Base-by-base conservation (phyloP, 768 basidiomycete genomes). In the Mrakia hoshinonis region DNA sequence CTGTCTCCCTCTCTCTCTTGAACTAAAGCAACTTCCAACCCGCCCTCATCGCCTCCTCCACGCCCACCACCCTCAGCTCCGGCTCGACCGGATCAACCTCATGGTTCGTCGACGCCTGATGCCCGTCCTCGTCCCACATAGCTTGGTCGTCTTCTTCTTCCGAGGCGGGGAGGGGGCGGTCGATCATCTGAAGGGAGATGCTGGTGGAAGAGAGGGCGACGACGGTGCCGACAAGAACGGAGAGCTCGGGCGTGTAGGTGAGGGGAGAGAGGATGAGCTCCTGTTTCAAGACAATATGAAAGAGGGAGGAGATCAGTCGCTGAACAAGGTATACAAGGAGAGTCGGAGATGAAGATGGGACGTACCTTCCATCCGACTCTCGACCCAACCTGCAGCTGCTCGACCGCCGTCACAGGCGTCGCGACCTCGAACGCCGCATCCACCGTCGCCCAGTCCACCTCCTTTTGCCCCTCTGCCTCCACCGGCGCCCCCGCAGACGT, bases 251-350 rank as follows among this genome's bases (percentile, higher is more conserved):
- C 1, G 69, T 49, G 36, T 52, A 54, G 13, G 48, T 64, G 7
- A 22, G 36, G 20, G 68, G 69, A n/a, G 62, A 26, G 38, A 70
- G 61, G 38, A 70, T 64, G 38, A 70, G 49, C 43, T 70, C 69
- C 69, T 70, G 60, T 15, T 9, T 3, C 5, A 22, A 20, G 24
- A 63, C n/a, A 13, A 43, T 11, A 63, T 1, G n/a, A 63, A 12
- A 38, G 49, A 67, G 18, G 48, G 22, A 38, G 11, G 22, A 5
- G 49, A n/a, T 43, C 18, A 67, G 46, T n/a, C 31, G 24, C 9
- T 18, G 29, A 34, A 34, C 5, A 29, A 24, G 49, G 20, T 0
- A n/a, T n/a, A n/a, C n/a, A n/a, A n/a, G 43, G 22, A n/a, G 1
- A 36, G 54, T 18, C 31, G n/a, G 22, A 1, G 20, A 43, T 36